phyloP scores from a whole-genome alignment of 192 early-diverging fungal genomes.

The Helicostylum pulchrum region DNA sequence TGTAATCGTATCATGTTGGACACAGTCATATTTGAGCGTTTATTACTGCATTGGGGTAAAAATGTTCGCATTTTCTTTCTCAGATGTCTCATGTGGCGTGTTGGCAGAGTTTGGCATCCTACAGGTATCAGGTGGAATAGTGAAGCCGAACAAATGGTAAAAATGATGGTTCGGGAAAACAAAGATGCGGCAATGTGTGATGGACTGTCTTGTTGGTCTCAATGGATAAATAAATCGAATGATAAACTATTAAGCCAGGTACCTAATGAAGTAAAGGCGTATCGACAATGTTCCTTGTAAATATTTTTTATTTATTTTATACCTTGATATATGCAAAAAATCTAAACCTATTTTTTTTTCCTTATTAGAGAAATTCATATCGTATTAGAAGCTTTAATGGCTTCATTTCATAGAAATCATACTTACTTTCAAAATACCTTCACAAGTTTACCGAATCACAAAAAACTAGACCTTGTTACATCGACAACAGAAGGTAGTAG shows the following conservation, averaged over 20 bases:
- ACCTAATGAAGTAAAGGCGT: not conserved
- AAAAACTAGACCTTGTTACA: too few relatives aligned
- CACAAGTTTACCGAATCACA: too few relatives aligned
- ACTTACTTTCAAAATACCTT: not conserved
- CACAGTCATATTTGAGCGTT: slow-evolving; percentile 40
- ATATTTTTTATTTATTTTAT: not conserved
- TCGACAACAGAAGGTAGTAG: too few relatives aligned
- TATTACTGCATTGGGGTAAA: slow-evolving; percentile 47
- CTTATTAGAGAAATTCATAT: slow-evolving; percentile 7
- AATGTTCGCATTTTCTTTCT: slow-evolving; percentile 47
- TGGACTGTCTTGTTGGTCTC: not conserved
- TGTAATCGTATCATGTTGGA: slow-evolving; percentile 36
- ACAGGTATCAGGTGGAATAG: not conserved
- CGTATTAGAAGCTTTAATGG: slow-evolving; percentile 7
- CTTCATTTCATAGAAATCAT: not conserved
- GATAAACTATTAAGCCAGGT: not conserved
- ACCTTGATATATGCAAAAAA: too few relatives aligned
- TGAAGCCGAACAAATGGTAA: not conserved
- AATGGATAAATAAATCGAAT: not conserved
- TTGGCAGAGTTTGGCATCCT: slow-evolving; percentile 31
- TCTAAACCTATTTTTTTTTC: not conserved
- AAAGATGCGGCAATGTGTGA: not conserved
- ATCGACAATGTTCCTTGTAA: slow-evolving; percentile 2
- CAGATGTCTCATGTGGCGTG: slow-evolving; percentile 42
- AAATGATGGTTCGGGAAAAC: not conserved